Percentiles rank a stretch among this genome's conserved stretches.
These are phyloP conservation scores for Linum usitatissimum DNA, from an alignment of 345 rosid species.

Conservation along the genomic window DNA sequence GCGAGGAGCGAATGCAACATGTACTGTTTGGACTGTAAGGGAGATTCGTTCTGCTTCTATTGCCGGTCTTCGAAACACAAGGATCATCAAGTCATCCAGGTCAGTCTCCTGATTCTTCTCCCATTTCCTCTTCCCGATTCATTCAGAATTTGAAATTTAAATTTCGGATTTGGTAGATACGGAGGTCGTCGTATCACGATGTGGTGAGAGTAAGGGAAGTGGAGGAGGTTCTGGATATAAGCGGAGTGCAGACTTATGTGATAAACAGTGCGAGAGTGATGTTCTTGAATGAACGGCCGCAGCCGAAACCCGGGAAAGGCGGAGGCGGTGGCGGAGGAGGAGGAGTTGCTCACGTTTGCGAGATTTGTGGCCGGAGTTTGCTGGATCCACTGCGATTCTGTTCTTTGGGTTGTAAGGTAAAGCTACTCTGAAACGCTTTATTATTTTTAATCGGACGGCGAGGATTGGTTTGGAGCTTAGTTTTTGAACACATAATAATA, in stretches of 20 bases:
- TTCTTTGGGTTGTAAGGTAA: not conserved
- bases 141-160: too few relatives aligned
- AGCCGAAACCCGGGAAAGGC: not conserved
- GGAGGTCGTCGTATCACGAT: constrained; percentile 7
- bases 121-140: not conserved
- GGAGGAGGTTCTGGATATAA: not conserved
- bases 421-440: not conserved
- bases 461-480: not conserved
- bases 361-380: constrained; percentile 1
- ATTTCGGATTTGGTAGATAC: not conserved
- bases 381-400: not conserved
- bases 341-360: not conserved
- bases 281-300: constrained; percentile 2
- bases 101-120: not conserved
- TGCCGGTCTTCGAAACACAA: constrained; percentile 2
- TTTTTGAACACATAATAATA: not conserved
- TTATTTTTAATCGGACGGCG: not conserved
- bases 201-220: not conserved
- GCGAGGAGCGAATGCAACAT: constrained; percentile 5
- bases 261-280: constrained; percentile 5
- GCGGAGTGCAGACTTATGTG: constrained; percentile 3
- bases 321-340: too few relatives aligned
- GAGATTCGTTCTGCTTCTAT: constrained; percentile 1
- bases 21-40: not conserved
- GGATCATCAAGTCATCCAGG: constrained; percentile 7